Evolutionary conservation across 495 filamentous ascomycete genomes (phyloP).

Genomic region (Trichoderma asperelloides): DNA sequence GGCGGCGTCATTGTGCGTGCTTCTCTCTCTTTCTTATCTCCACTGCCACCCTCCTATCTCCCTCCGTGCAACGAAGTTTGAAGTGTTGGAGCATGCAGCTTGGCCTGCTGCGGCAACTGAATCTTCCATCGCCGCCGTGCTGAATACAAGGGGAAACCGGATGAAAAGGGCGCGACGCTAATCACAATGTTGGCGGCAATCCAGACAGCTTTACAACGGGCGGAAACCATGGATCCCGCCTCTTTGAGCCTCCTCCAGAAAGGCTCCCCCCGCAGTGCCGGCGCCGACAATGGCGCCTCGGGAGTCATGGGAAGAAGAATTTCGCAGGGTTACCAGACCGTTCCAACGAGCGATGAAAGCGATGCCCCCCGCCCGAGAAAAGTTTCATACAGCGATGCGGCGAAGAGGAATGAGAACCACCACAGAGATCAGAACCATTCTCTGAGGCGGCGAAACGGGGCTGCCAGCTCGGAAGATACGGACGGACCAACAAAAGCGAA

Average conservation of each 20-base stretch:
- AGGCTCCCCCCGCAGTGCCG: neutral
- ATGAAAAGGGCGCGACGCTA: neutral
- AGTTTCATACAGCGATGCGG: neutral
- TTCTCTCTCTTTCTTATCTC: neutral
- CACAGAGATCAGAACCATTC: neutral
- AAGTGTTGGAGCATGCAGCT: neutral
- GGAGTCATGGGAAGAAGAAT: neutral
- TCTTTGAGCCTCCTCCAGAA: constrained; percentile 5
- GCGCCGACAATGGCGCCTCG: neutral
- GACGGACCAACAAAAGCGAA: neutral
- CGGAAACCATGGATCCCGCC: constrained; percentile 5
- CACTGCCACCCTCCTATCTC: neutral
- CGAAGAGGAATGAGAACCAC: neutral
- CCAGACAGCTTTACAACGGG: neutral
- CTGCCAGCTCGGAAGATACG: neutral
- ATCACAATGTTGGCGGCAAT: neutral
- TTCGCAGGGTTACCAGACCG: neutral
- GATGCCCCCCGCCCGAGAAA: neutral
- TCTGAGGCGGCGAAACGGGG: neutral
- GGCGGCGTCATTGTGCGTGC: neutral
- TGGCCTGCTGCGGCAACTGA: neutral
- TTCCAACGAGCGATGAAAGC: neutral
- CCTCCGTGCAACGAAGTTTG: neutral
- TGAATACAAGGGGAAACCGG: neutral
- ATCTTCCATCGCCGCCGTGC: neutral